These are phyloP conservation scores for Mycothermus thermophilus DNA, from an alignment of 495 filamentous ascomycete species.

Conservation along the genomic window DNA sequence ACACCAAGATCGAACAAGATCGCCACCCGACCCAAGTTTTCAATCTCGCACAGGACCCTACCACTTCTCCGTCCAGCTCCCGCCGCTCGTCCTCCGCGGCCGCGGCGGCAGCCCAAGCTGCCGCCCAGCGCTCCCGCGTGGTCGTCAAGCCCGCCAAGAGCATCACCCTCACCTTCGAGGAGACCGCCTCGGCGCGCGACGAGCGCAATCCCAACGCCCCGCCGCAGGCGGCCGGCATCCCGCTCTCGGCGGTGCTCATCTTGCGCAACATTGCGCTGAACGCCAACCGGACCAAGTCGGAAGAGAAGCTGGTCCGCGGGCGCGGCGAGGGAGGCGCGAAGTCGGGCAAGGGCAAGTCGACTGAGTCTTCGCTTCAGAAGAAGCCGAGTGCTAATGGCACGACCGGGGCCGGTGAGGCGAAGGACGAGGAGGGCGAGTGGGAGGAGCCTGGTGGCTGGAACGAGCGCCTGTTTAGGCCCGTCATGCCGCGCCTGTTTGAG, in stretches of 20 bases:
- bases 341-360: too few species aligned
- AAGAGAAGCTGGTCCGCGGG: conserved; percentile 23
- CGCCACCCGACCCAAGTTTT: conserved; percentile 4
- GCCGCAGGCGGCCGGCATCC: conserved; percentile 65
- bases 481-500: conserved; percentile 35
- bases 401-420: conserved; percentile 9
- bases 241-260: conserved; percentile 70
- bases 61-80: conserved; percentile 6
- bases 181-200: conserved; percentile 54
- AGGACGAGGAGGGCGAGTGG: conserved; percentile 23
- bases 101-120: conserved; percentile 6
- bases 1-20: conserved; percentile 37
- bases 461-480: conserved; percentile 37
- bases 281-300: conserved; percentile 44
- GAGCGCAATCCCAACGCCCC: conserved; percentile 45
- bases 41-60: background rate
- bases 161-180: conserved; percentile 37
- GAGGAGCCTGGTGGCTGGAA: conserved; percentile 26
- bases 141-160: conserved; percentile 39
- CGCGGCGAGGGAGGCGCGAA: background rate
- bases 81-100: background rate
- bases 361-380: too few species aligned
- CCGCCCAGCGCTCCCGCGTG: conserved; percentile 14
- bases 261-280: conserved; percentile 79
- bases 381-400: conserved; percentile 9